These are phyloP conservation scores for Axilococcus clingmanii DNA, from an alignment of 139 green algal genomes.

Conservation along the genomic window DNA sequence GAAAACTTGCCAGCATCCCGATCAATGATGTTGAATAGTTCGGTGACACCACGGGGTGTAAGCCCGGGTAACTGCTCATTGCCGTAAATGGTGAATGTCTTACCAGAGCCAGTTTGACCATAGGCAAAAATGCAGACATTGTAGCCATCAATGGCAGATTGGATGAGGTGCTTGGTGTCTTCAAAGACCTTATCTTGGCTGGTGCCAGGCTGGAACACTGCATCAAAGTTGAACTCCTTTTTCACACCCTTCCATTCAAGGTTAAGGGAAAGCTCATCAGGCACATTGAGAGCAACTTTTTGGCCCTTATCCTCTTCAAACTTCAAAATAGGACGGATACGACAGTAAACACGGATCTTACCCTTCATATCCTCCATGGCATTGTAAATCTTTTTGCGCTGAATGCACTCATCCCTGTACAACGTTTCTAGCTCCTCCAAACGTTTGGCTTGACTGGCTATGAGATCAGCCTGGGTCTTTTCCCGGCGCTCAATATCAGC, in stretches of 20 bases:
- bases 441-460: conserved; percentile 60
- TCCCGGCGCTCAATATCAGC: conserved; percentile 84
- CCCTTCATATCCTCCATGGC: conserved; percentile 94
- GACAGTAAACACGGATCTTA: conserved; percentile 92
- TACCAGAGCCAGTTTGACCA: conserved; percentile 73
- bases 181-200: conserved; percentile 89
- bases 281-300: conserved; percentile 53
- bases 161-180: conserved; percentile 92
- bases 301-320: conserved; percentile 56
- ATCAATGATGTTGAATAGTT: conserved; percentile 82
- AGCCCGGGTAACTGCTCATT: conserved; percentile 67
- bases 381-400: conserved; percentile 73
- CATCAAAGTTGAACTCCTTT: conserved; percentile 88
- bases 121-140: conserved; percentile 64
- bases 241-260: conserved; percentile 90
- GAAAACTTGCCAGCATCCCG: conserved; percentile 67
- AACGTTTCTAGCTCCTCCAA: conserved; percentile 89
- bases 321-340: conserved; percentile 76
- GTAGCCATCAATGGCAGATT: conserved; percentile 82
- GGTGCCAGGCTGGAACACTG: conserved; percentile 50
- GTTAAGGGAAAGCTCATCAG: conserved; percentile 77
- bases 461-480: conserved; percentile 70
- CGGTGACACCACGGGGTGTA: conserved; percentile 70
- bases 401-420: conserved; percentile 58
- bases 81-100: conserved; percentile 90